Percentiles rank a stretch among this genome's conserved stretches.
These are phyloP conservation scores for Kazachstania taianensis DNA, from an alignment of 805 yeast genomes.

Conservation along the genomic window DNA sequence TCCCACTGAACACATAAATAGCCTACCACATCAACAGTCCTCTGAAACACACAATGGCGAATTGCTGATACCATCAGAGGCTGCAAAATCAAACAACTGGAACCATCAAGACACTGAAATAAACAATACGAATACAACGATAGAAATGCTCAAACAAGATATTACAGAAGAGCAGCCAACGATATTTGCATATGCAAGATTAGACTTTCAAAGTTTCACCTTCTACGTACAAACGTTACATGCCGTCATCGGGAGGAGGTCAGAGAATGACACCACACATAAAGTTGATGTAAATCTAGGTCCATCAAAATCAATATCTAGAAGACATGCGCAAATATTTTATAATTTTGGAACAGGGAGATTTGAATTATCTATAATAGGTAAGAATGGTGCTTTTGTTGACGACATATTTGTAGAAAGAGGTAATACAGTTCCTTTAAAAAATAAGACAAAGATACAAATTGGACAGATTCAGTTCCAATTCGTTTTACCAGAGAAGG, in stretches of 20 bases:
- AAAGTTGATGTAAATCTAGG: slow-evolving; percentile 90
- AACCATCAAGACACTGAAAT: too few relatives aligned
- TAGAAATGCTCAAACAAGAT: slow-evolving; percentile 17
- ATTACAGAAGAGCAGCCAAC: slow-evolving; percentile 29
- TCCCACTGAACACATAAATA: not conserved
- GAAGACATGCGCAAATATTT: slow-evolving; percentile 91
- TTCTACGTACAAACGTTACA: slow-evolving; percentile 95
- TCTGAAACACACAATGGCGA: too few relatives aligned
- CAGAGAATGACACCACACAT: slow-evolving; percentile 58
- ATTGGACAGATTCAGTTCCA: slow-evolving; percentile 87
- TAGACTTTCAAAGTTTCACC: slow-evolving; percentile 87
- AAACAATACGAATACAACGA: slow-evolving; percentile 9
- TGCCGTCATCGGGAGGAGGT: slow-evolving; percentile 83
- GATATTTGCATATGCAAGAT: slow-evolving; percentile 48
- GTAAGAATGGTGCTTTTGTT: slow-evolving; percentile 95
- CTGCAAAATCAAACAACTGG: too few relatives aligned
- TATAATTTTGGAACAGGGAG: slow-evolving; percentile 94
- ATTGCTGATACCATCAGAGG: too few relatives aligned
- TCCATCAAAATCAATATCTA: slow-evolving; percentile 81
- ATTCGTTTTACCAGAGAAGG: slow-evolving; percentile 73
- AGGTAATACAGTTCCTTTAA: slow-evolving; percentile 82
- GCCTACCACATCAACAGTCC: not conserved
- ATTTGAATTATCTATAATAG: slow-evolving; percentile 83
- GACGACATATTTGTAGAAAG: slow-evolving; percentile 83
- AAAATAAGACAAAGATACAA: slow-evolving; percentile 75